Evolutionary conservation across 148 eudicot genomes (phyloP).

Genomic region (Rhododendron ovatum): DNA sequence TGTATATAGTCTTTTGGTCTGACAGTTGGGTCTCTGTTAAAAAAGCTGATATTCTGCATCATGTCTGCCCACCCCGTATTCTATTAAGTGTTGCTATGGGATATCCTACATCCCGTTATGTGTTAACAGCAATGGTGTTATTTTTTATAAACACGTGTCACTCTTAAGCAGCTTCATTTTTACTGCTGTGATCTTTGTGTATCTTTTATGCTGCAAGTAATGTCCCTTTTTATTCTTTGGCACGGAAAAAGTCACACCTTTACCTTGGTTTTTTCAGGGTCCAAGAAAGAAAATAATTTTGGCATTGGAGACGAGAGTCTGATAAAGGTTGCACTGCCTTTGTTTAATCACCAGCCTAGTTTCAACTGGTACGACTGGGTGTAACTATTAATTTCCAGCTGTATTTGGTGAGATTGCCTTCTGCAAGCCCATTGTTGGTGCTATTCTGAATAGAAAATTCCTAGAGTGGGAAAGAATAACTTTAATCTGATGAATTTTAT

Average conservation of each 20-base stretch:
- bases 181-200: neutral
- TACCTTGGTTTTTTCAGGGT: slow-evolving; percentile 42
- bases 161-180: neutral
- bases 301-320: slow-evolving; percentile 54
- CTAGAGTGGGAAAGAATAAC: neutral
- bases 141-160: neutral
- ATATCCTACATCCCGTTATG: neutral
- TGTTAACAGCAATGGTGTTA: neutral
- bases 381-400: slow-evolving; percentile 7
- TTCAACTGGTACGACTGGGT: slow-evolving; percentile 13
- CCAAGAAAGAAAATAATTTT: slow-evolving; percentile 83
- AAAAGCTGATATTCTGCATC: neutral
- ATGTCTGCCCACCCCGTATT: neutral
- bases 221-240: neutral
- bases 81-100: neutral
- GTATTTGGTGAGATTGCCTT: neutral
- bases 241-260: neutral
- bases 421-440: neutral
- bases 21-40: neutral
- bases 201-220: neutral
- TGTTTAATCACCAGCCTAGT: neutral
- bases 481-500: slow-evolving; percentile 2
- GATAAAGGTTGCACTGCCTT: slow-evolving; percentile 13
- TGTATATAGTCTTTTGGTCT: neutral
- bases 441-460: neutral